phyloP scores from a whole-genome alignment of 371 early-diverging fungal species.

The Mucor lusitanicus region DNA sequence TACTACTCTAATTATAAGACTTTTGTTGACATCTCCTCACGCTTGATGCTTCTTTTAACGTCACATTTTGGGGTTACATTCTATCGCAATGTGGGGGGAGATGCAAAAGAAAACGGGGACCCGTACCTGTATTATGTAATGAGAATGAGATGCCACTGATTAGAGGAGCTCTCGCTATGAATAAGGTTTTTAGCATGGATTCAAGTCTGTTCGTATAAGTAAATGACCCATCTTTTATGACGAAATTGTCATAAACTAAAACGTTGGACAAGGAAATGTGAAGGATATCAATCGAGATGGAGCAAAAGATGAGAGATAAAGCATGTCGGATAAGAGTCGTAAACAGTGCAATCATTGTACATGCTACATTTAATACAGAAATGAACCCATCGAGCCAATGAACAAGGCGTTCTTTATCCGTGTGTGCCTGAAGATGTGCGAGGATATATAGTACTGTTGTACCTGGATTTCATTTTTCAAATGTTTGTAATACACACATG shows the following conservation, averaged over 20 bases:
- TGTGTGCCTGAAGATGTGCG: too few relatives aligned
- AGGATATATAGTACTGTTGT: too few relatives aligned
- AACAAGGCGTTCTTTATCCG: too few relatives aligned
- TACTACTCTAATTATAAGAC: not conserved
- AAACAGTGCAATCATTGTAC: too few relatives aligned
- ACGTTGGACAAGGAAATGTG: not conserved
- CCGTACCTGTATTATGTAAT: not conserved
- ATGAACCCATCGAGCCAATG: too few relatives aligned
- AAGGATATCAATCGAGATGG: too few relatives aligned
- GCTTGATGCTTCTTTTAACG: not conserved
- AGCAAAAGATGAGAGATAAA: not conserved
- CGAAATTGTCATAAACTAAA: not conserved
- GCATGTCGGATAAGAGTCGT: not conserved
- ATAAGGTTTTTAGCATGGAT: not conserved
- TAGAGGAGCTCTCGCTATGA: not conserved
- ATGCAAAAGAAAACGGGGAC: not conserved
- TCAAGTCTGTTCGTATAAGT: not conserved
- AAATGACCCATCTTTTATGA: not conserved
- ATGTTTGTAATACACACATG: not conserved
- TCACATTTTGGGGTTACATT: not conserved
- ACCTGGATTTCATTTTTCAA: not conserved
- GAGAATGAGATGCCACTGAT: not conserved
- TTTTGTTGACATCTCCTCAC: not conserved
- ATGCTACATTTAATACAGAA: too few relatives aligned
- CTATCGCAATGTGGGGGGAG: not conserved